Base-by-base conservation (phyloP, 2,329 filamentous ascomycete species). In the Capronia americana region DNA sequence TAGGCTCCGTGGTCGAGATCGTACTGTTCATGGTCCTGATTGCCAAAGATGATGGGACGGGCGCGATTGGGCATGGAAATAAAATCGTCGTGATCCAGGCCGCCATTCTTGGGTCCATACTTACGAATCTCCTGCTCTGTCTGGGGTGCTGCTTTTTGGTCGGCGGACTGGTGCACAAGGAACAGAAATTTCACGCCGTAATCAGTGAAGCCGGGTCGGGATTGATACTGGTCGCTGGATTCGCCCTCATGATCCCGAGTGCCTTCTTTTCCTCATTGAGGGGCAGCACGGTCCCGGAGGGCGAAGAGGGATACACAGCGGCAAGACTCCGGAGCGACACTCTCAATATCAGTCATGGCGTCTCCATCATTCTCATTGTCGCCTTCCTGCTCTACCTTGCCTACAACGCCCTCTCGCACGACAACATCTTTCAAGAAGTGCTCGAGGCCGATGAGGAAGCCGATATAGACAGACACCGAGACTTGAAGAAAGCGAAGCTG, bases 91-190 rank as follows among this genome's bases (percentile, higher is more conserved):
- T 95, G 71, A 92, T 96, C 72, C 87, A 92, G 74, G 91, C 91
- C 61, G 92, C 92, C 28, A 93, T 96, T 63, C 80, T 96, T 0
- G 92, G 92, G 41, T 94, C 91, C 0, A 90, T 96, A 53, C 78
- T 96, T 38, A 92, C 92, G 12, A 96, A 92, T 34, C 85, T 95
- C 79, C 79, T 96, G 53, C 82, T 96, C 0, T 96, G 92, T 72
- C 79, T 96, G 28, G 92, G 92, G 0, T 74, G 89, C 60, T 95
- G 92, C 76, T 96, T 96, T 81, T 87, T 94, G 68, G 85, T 88
- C 24, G 91, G 91, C 48, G 92, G 92, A 8, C 70, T 94, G 41
- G 82, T 83, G 61, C 86, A 88, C 34, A 83, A 90, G 5, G 86
- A 90, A 70, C 86, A 92, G 71, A 83, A 81, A 17, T 95, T 96